Base-by-base conservation (phyloP, 805 yeast species). In the Candida palmyrensis region DNA sequence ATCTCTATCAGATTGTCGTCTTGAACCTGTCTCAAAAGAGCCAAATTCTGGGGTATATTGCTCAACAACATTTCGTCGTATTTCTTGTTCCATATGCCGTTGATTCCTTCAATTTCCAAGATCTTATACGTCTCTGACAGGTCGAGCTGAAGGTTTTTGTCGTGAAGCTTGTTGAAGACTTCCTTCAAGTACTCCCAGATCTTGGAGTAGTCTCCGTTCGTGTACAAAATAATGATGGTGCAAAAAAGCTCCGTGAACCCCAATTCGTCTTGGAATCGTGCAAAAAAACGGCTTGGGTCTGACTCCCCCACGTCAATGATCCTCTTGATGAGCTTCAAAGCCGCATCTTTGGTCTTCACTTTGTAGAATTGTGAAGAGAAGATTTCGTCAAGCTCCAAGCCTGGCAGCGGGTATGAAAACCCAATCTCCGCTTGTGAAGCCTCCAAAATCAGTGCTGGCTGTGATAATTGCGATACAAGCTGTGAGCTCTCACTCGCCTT, bases 181-280 rank as follows among this genome's bases (percentile, higher is more conserved):
- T 29, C 22, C 16, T 32, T 25, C 10, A 34, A 21, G 19, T 40
- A 33, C 15, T 29, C 34, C 13, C 37, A 29, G n/a, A 44, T 36
- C 18, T 37, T 25, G 10, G 16, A 14, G 14, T 25, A 22, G 26
- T 42, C 48, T 18, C 40, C 44, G 30, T 31, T 36, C 1, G 51
- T 35, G 12, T 42, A 26, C 38, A 44, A 37, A 3, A 48, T 32
- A 5, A 45, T 26, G 30, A 47, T 49, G 25, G 45, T 37, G 9
- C 45, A 42, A 18, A 48, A 45, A 15, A 29, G 25, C n/a, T 46
- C 46, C 13, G 39, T 49, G 22, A 49, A 45, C 6, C 55, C 55
- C 14, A 48, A n/a, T 15, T 33, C 24, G 9, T 22, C 21, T 18
- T 29, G 31, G 16, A 29, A 18, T 19, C 16, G 13, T 18, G 31